These are phyloP conservation scores for Lunularia cruciata DNA, from an alignment of 225 moss, liverwort and hornwort genomes.

Conservation along the genomic window DNA sequence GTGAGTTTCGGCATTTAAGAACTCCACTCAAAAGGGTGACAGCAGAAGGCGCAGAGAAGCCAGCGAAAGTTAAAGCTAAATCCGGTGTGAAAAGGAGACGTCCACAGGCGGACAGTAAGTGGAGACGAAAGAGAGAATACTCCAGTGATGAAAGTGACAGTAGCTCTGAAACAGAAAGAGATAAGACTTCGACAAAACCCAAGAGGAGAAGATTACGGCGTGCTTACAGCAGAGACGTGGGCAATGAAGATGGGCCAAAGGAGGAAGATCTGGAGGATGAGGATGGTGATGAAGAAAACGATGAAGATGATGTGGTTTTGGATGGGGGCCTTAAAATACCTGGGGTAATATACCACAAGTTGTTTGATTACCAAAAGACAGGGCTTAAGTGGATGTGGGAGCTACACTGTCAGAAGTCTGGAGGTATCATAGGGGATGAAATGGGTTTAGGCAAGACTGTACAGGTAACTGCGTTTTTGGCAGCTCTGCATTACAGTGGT, in stretches of 20 bases:
- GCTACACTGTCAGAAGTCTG: slow-evolving; percentile 88
- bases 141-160: slow-evolving; percentile 55
- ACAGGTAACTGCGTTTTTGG: slow-evolving; percentile 76
- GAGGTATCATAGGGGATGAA: slow-evolving; percentile 96
- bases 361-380: slow-evolving; percentile 93
- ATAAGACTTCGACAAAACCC: slow-evolving; percentile 14
- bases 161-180: slow-evolving; percentile 32
- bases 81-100: slow-evolving; percentile 54
- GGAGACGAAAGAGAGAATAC: slow-evolving; percentile 54
- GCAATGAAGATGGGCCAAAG: not conserved
- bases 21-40: slow-evolving; percentile 57
- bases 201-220: slow-evolving; percentile 29
- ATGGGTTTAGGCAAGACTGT: slow-evolving; percentile 98
- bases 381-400: slow-evolving; percentile 99
- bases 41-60: slow-evolving; percentile 47
- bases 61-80: slow-evolving; percentile 39
- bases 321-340: slow-evolving; percentile 89
- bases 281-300: slow-evolving; percentile 41
- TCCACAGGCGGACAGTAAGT: slow-evolving; percentile 74
- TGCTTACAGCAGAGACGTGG: slow-evolving; percentile 15
- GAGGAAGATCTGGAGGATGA: slow-evolving; percentile 29
- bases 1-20: slow-evolving; percentile 82
- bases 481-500: slow-evolving; percentile 78
- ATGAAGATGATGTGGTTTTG: slow-evolving; percentile 60
- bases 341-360: slow-evolving; percentile 57